A percentile compares a stretch with the other conserved stretches of the same genome.
Evolutionary conservation across 306 rosid genomes (phyloP).

Genomic region (Quercus aquifolioides): DNA sequence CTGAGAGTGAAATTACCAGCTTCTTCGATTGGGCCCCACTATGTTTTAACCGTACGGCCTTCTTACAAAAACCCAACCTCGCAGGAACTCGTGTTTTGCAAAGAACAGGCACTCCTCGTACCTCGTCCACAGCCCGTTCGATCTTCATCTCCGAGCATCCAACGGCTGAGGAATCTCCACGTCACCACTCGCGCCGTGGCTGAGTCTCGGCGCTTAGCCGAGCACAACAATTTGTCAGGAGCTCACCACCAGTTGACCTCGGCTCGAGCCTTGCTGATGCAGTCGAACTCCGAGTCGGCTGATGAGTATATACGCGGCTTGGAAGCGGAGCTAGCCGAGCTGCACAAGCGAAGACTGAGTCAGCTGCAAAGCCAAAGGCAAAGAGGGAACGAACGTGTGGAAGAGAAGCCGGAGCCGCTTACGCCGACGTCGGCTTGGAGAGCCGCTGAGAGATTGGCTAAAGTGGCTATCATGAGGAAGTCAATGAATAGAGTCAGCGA

Average conservation of each 20-base stretch:
- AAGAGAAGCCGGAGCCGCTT: slow-evolving; percentile 71
- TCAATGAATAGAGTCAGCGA: slow-evolving; percentile 98
- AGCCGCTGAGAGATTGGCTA: slow-evolving; percentile 90
- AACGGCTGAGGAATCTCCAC: slow-evolving; percentile 69
- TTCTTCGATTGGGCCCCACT: slow-evolving; percentile 55
- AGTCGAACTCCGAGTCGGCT: slow-evolving; percentile 43
- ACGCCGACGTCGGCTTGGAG: slow-evolving; percentile 98
- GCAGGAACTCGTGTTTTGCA: slow-evolving; percentile 40
- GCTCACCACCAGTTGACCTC: slow-evolving; percentile 67
- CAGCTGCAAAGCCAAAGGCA: slow-evolving; percentile 34
- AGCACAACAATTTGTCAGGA: slow-evolving; percentile 50
- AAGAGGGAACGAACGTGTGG: slow-evolving; percentile 18
- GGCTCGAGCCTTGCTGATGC: slow-evolving; percentile 70
- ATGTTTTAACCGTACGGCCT: slow-evolving; percentile 58
- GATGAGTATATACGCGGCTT: slow-evolving; percentile 57
- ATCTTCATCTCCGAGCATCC: slow-evolving; percentile 42
- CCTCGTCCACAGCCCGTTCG: slow-evolving; percentile 72
- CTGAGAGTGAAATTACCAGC: slow-evolving; percentile 32
- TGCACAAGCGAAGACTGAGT: slow-evolving; percentile 48
- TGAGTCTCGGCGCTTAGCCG: slow-evolving; percentile 59
- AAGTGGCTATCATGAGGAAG: slow-evolving; percentile 94
- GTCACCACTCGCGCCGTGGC: slow-evolving; percentile 73
- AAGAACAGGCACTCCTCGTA: slow-evolving; percentile 51
- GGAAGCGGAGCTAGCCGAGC: slow-evolving; percentile 64
- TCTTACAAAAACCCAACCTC: slow-evolving; percentile 56